phyloP scores from a whole-genome alignment of 1,139 yeast genomes.

The Zygoascus sp. region DNA sequence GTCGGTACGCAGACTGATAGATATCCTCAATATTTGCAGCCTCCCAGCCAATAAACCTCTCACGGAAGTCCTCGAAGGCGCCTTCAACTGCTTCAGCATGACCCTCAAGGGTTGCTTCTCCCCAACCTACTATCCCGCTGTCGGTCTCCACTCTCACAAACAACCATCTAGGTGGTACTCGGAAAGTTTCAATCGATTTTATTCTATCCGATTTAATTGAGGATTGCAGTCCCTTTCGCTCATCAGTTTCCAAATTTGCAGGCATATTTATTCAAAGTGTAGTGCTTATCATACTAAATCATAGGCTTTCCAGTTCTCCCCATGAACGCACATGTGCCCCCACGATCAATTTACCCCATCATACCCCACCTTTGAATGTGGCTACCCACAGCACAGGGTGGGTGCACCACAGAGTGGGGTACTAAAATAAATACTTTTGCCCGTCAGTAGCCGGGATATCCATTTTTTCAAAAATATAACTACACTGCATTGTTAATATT shows the following conservation, averaged over 20 bases:
- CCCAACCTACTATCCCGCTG: conserved; percentile 33
- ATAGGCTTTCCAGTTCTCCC: no score
- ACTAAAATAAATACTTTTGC: no score
- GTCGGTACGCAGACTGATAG: conserved; percentile 32
- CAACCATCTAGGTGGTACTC: conserved; percentile 34
- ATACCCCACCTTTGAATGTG: no score
- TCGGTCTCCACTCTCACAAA: conserved; percentile 30
- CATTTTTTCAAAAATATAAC: no score
- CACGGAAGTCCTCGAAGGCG: conserved; percentile 30
- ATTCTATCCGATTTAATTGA: conserved; percentile 19
- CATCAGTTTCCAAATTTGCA: background rate
- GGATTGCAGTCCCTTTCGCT: background rate
- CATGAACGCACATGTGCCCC: no score
- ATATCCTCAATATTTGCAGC: conserved; percentile 32
- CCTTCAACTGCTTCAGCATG: conserved; percentile 35
- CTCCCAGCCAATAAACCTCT: conserved; percentile 34
- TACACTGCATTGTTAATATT: no score
- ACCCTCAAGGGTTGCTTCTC: conserved; percentile 32
- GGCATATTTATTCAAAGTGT: conserved; percentile 3
- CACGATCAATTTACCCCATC: no score
- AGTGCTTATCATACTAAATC: no score
- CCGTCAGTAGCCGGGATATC: no score
- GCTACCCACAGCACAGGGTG: no score
- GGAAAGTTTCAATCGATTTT: conserved; percentile 29
- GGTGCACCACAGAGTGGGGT: no score